Percentiles rank a stretch among this genome's conserved stretches.
Conservation (phyloP, 495 filamentous ascomycete genomes). For the Sabuloglossum arenarium region DNA sequence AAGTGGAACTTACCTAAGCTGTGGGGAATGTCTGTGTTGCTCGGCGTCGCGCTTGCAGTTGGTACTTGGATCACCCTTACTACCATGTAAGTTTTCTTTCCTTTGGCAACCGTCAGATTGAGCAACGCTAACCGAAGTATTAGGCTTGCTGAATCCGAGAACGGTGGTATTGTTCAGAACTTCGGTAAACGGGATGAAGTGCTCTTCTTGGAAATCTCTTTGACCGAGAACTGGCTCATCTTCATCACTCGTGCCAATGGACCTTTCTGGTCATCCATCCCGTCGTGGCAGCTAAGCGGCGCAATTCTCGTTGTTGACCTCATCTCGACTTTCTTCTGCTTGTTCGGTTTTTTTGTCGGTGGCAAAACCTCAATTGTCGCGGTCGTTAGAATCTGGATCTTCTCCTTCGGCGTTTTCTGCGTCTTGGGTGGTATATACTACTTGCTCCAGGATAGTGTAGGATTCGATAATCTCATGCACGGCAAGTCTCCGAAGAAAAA, state of each 20-base stretch:
- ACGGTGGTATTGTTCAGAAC: conserved; percentile 73
- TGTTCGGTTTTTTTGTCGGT: conserved; percentile 60
- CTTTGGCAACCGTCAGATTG: not conserved
- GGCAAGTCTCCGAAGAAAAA: conserved; percentile 59
- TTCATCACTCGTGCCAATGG: conserved; percentile 84
- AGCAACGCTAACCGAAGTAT: not conserved
- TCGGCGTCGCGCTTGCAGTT: conserved; percentile 58
- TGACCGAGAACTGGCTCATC: conserved; percentile 92
- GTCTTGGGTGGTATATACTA: conserved; percentile 47
- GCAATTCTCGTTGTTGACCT: conserved; percentile 67
- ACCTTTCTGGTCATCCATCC: conserved; percentile 65
- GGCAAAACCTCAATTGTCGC: conserved; percentile 50
- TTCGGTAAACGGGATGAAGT: conserved; percentile 64
- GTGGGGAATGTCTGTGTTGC: conserved; percentile 74
- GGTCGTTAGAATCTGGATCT: conserved; percentile 73
- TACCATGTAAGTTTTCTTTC: conserved; percentile 32
- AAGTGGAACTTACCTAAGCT: conserved; percentile 89
- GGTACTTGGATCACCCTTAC: conserved; percentile 72
- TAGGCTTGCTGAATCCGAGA: conserved; percentile 25
- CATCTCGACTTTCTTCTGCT: conserved; percentile 60
- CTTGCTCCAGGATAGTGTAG: conserved; percentile 49
- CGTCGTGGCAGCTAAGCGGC: conserved; percentile 58
- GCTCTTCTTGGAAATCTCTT: conserved; percentile 73
- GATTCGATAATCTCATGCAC: conserved; percentile 85
- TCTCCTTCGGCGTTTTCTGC: conserved; percentile 71